These are phyloP conservation scores for Tetradesmus lagerheimii DNA, from an alignment of 139 green algal genomes.

Conservation along the genomic window DNA sequence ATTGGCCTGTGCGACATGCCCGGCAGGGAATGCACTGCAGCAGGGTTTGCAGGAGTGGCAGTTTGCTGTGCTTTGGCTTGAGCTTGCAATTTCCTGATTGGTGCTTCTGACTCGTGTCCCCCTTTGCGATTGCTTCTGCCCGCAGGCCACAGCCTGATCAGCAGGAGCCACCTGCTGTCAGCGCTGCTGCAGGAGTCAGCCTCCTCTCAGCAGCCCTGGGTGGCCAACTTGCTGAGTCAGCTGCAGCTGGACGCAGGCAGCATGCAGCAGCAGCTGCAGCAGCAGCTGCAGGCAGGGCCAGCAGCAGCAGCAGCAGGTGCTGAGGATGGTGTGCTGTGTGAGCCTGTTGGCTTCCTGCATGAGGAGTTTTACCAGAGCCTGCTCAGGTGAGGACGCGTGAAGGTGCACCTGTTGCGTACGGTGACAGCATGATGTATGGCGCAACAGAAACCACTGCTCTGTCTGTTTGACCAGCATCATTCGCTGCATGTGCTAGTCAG, in stretches of 20 bases:
- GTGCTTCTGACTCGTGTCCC: too few relatives aligned
- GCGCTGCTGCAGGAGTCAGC: conserved; percentile 10
- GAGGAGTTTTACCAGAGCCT: conserved; percentile 19
- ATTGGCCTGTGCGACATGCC: too few relatives aligned
- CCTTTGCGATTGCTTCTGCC: background rate
- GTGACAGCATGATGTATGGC: background rate
- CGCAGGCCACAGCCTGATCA: conserved; percentile 9
- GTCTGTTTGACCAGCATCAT: too few relatives aligned
- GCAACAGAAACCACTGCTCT: too few relatives aligned
- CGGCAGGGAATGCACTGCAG: too few relatives aligned
- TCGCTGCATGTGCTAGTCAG: too few relatives aligned
- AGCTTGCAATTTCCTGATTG: too few relatives aligned
- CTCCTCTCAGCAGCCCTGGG: background rate
- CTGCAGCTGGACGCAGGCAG: conserved; percentile 1
- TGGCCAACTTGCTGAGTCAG: background rate
- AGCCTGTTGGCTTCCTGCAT: conserved; percentile 33
- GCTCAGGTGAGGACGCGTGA: background rate
- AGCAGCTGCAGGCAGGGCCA: background rate
- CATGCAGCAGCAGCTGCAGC: background rate
- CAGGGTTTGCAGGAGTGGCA: too few relatives aligned
- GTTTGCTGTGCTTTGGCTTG: background rate
- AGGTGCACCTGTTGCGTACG: background rate
- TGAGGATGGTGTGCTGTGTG: conserved; percentile 17
- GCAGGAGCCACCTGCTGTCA: conserved; percentile 1
- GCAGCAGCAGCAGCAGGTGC: background rate